Evolutionary conservation across 768 basidiomycete genomes (phyloP).

Genomic region (Tricholoma terreum): DNA sequence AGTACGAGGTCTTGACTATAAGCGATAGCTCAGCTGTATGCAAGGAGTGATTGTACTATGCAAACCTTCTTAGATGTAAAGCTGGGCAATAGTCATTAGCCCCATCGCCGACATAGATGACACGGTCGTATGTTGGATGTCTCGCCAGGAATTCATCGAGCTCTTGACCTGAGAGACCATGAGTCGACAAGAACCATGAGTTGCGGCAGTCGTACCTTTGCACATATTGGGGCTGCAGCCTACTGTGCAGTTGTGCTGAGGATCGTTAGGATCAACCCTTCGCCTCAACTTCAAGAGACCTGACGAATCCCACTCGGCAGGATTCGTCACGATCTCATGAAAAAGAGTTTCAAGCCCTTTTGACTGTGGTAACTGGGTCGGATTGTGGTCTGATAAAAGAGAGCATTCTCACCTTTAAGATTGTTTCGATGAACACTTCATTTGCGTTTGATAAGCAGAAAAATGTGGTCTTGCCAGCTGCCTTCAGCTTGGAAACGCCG

Average conservation of each 20-base stretch:
- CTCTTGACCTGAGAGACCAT: constrained; percentile 68
- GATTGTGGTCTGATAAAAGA: background rate
- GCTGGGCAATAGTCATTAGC: constrained; percentile 95
- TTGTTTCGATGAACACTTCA: constrained; percentile 84
- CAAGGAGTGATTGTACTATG: constrained; percentile 1
- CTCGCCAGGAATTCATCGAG: constrained; percentile 75
- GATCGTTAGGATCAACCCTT: constrained; percentile 69
- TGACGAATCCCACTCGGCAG: constrained; percentile 73
- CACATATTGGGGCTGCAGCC: constrained; percentile 98
- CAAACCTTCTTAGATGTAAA: constrained; percentile 70
- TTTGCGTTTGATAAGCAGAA: constrained; percentile 95
- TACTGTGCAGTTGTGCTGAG: constrained; percentile 79
- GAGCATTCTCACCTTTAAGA: constrained; percentile 60
- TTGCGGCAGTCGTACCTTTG: constrained; percentile 59
- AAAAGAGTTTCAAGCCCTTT: constrained; percentile 74
- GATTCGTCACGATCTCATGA: constrained; percentile 88
- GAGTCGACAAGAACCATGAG: background rate
- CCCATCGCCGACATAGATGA: constrained; percentile 93
- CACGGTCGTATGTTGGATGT: constrained; percentile 63
- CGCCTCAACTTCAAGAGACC: constrained; percentile 75
- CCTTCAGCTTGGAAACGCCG: constrained; percentile 76
- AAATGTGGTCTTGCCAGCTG: constrained; percentile 65
- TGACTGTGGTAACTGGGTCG: constrained; percentile 42
- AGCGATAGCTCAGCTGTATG: background rate
- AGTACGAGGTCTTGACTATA: constrained; percentile 78